A percentile compares a stretch with the other conserved stretches of the same genome.
Conservation (phyloP, 345 rosid genomes). For the Cardamine occulta region DNA sequence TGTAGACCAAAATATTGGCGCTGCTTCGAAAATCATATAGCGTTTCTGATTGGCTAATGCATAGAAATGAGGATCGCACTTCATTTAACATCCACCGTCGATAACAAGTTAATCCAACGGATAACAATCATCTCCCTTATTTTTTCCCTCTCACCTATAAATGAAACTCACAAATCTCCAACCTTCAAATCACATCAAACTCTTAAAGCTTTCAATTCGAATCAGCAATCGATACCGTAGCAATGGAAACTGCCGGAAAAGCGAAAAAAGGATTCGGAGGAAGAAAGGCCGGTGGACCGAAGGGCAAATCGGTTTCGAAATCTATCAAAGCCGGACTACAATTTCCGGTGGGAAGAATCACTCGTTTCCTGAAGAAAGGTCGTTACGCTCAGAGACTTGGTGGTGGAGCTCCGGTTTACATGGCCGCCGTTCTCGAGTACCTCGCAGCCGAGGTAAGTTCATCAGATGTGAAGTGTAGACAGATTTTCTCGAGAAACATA, state of each 20-base stretch:
- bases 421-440: constrained; percentile 88
- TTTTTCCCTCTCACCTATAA: constrained; percentile 4
- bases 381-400: constrained; percentile 76
- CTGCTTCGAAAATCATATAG: background rate
- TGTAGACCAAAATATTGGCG: background rate
- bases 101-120: constrained; percentile 26
- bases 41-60: constrained; percentile 12
- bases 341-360: constrained; percentile 86
- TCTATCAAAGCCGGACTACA: constrained; percentile 82
- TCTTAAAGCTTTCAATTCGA: background rate
- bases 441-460: constrained; percentile 75
- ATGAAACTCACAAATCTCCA: constrained; percentile 2
- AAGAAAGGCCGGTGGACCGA: constrained; percentile 79
- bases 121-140: too few species aligned
- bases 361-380: constrained; percentile 79
- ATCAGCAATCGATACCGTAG: background rate
- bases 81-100: background rate
- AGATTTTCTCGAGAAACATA: background rate
- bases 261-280: constrained; percentile 82
- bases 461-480: background rate
- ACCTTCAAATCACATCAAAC: background rate
- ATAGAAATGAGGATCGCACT: background rate
- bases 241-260: constrained; percentile 67
- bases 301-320: constrained; percentile 70
- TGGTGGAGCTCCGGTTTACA: constrained; percentile 82